Evolutionary conservation across 2,329 filamentous ascomycete species (phyloP).

Genomic region (Paracorniculantispora psalliotae): DNA sequence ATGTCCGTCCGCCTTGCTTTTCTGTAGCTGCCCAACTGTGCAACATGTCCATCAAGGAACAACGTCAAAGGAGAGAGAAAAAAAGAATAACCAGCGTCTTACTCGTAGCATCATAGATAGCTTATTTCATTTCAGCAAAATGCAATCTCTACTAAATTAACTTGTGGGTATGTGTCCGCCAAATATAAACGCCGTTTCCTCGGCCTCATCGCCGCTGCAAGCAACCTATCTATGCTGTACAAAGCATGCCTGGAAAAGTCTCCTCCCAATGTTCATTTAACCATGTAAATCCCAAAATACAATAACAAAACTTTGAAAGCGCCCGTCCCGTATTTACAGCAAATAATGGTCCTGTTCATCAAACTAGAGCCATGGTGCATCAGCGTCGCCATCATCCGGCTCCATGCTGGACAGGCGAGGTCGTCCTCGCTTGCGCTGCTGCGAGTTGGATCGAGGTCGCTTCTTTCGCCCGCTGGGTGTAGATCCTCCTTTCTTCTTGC

Average conservation of each 20-base stretch:
- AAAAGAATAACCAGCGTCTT: not conserved
- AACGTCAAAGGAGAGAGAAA: not conserved
- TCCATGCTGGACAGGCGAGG: slow-evolving; percentile 43
- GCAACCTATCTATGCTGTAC: not conserved
- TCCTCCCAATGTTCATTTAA: not conserved
- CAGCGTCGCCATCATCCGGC: slow-evolving; percentile 33
- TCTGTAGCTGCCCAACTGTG: not conserved
- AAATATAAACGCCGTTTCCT: not conserved
- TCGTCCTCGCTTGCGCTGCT: slow-evolving; percentile 45
- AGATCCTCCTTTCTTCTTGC: slow-evolving; percentile 48
- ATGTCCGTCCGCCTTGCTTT: not conserved
- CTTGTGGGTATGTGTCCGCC: slow-evolving; percentile 10
- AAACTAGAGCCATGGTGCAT: slow-evolving; percentile 29
- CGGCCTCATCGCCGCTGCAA: not conserved
- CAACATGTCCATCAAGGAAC: not conserved
- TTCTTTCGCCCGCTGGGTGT: slow-evolving; percentile 55
- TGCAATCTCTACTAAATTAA: slow-evolving; percentile 4
- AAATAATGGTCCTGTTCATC: not conserved
- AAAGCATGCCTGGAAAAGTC: not conserved
- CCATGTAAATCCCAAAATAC: not conserved
- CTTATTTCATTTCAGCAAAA: slow-evolving; percentile 2
- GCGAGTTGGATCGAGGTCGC: slow-evolving; percentile 49
- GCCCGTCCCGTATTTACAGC: not conserved
- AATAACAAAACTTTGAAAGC: not conserved
- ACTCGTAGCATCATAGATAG: slow-evolving; percentile 7